phyloP scores from a whole-genome alignment of 2,329 filamentous ascomycete genomes.

The Fusarium sp. region DNA sequence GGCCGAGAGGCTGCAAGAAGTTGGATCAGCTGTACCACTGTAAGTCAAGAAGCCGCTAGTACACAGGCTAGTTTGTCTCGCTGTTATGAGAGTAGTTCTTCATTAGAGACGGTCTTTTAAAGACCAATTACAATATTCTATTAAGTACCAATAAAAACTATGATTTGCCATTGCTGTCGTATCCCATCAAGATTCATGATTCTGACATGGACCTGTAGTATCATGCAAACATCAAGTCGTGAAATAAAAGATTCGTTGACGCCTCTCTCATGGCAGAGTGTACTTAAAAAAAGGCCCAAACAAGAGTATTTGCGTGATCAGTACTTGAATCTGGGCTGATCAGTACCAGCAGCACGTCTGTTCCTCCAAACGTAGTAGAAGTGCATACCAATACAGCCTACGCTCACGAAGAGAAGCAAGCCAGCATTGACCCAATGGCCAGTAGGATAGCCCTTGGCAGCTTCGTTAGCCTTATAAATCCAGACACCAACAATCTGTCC shows the following conservation, averaged over 20 bases:
- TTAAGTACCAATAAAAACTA: not conserved
- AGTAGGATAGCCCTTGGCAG: conserved; percentile 70
- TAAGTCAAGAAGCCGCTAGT: not conserved
- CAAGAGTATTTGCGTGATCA: not conserved
- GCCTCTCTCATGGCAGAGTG: too few species aligned
- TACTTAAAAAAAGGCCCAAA: too few species aligned
- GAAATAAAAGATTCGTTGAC: not conserved
- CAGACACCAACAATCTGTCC: conserved; percentile 78
- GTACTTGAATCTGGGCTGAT: conserved; percentile 39
- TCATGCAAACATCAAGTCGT: not conserved
- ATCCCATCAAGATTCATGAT: not conserved
- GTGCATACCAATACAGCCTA: conserved; percentile 64
- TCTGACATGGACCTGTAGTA: not conserved
- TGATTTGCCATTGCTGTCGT: not conserved
- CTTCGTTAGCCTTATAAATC: conserved; percentile 76
- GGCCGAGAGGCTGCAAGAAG: conserved; percentile 1
- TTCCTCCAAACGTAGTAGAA: conserved; percentile 65
- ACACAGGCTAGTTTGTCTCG: not conserved
- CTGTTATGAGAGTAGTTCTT: not conserved
- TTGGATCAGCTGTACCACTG: not conserved
- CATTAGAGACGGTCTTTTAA: rapidly evolving
- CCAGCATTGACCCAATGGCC: conserved; percentile 75
- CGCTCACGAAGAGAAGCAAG: conserved; percentile 67
- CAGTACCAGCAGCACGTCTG: conserved; percentile 34
- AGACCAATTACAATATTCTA: not conserved